A percentile compares a stretch with the other conserved stretches of the same genome.
phyloP scores from a whole-genome alignment of 2,329 filamentous ascomycete genomes.

The Beauveria sp. region DNA sequence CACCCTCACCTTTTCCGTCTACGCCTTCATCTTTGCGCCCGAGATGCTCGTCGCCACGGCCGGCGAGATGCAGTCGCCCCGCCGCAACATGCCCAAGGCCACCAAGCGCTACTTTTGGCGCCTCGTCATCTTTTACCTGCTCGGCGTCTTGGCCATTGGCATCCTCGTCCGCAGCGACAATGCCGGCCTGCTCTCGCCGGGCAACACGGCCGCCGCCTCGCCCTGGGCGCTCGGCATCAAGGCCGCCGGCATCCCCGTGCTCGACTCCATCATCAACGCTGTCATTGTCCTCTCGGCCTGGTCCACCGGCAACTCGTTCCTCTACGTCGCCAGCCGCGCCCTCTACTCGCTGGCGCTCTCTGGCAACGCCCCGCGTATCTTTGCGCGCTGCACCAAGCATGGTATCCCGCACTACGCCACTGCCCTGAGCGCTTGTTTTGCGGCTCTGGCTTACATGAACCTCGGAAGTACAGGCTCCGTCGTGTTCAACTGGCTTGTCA shows the following conservation, averaged over 20 bases:
- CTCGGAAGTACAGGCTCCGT: conserved; percentile 47
- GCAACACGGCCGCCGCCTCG: conserved; percentile 31
- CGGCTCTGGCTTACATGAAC: conserved; percentile 53
- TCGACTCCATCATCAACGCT: conserved; percentile 44
- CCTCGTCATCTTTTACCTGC: conserved; percentile 20
- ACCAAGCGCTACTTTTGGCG: conserved; percentile 23
- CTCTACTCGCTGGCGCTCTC: conserved; percentile 36
- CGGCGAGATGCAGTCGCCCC: conserved; percentile 25
- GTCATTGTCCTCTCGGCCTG: conserved; percentile 48
- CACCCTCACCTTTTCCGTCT: conserved; percentile 10
- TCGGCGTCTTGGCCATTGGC: conserved; percentile 23
- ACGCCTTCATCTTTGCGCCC: conserved; percentile 19
- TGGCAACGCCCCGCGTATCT: conserved; percentile 33
- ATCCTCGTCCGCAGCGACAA: conserved; percentile 23
- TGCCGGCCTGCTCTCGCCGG: conserved; percentile 25
- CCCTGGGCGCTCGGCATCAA: conserved; percentile 48
- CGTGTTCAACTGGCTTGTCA: conserved; percentile 54
- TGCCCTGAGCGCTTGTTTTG: conserved; percentile 25
- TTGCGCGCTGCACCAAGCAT: conserved; percentile 17
- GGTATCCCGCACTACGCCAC: conserved; percentile 20
- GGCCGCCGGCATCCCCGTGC: conserved; percentile 33
- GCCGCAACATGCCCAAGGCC: conserved; percentile 24
- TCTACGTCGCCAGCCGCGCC: conserved; percentile 39
- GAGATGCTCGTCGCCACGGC: conserved; percentile 23
- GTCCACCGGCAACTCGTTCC: conserved; percentile 47